Base-by-base conservation (phyloP, 208 protist genomes). In the Vickermania spadyakhi region DNA sequence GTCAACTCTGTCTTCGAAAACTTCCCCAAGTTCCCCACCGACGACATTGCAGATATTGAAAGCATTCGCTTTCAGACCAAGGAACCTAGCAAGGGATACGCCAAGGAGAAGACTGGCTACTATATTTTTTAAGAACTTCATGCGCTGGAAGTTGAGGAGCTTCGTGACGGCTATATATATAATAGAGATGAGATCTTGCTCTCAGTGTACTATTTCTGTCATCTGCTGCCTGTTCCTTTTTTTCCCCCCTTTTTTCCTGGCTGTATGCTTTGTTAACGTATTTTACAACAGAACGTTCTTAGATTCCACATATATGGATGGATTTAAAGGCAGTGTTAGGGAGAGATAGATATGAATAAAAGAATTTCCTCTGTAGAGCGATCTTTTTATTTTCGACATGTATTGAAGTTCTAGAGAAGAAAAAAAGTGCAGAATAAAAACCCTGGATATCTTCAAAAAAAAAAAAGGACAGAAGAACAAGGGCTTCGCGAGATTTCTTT, bases 1-100 rank as follows among this genome's bases (percentile, higher is more conserved):
- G 31, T 49, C 54, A 90, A 89, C 68, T 60, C 75, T 21, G 86
- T 93, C 52, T 90, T 90, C 45, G 81, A 88, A 58, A 93, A 93
- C 68, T 93, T 93, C 58, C 82, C 86, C n/a, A 86, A 80, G 72
- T 93, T 93, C 58, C 65, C 77, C 28, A 77, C 70, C 0, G 77
- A 85, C 1, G 75, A 72, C 52, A 31, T 58, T 42, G 62, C 62
- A 27, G 58, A 72, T 13, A 58, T 60, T 45, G 64, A 77, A 3
- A 68, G 77, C 36, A 51, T 86, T 18, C 80, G 75, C 58, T 89
- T 74, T 68, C 85, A 92, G 75, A 60, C 55, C n/a, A 78, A 77
- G 74, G 27, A 57, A 29, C 56, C 70, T 4, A 52, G 4, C 53
- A 70, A 65, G 62, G 74, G 79, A 23, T 77, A 68, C 51, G 73